phyloP scores from a whole-genome alignment of 257 asterid genomes.

The Knoxia roxburghii region DNA sequence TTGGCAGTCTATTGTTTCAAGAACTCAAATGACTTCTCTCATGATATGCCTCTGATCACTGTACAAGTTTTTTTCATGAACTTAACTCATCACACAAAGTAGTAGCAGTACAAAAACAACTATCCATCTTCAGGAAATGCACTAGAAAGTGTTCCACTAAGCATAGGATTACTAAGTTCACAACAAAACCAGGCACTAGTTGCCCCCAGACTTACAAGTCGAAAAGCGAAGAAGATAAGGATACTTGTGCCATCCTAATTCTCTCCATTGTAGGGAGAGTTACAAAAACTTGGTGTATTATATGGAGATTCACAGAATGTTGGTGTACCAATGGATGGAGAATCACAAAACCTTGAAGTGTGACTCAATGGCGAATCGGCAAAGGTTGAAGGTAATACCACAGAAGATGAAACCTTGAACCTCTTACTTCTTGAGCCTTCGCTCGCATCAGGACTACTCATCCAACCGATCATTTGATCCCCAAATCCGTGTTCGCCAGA shows the following conservation, averaged over 20 bases:
- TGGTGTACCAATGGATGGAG: constrained; percentile 5
- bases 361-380: constrained; percentile 22
- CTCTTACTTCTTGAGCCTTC: constrained; percentile 61
- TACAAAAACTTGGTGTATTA: constrained; percentile 10
- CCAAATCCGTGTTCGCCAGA: constrained; percentile 30
- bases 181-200: constrained; percentile 1
- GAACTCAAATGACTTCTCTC: background rate
- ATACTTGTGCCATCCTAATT: constrained; percentile 5
- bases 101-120: background rate
- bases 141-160: background rate
- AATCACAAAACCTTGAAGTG: constrained; percentile 12
- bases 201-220: background rate
- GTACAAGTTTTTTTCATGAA: constrained; percentile 12
- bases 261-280: constrained; percentile 11
- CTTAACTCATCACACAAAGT: background rate
- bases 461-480: constrained; percentile 50
- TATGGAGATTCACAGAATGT: constrained; percentile 18
- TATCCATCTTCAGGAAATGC: constrained; percentile 1
- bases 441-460: constrained; percentile 62
- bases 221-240: background rate
- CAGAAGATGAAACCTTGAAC: constrained; percentile 78
- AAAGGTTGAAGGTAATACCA: constrained; percentile 72
- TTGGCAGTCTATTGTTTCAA: background rate
- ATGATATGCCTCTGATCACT: background rate
- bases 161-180: background rate